These are phyloP conservation scores for Leccinum obscurum DNA, from an alignment of 768 basidiomycete genomes.

Conservation along the genomic window DNA sequence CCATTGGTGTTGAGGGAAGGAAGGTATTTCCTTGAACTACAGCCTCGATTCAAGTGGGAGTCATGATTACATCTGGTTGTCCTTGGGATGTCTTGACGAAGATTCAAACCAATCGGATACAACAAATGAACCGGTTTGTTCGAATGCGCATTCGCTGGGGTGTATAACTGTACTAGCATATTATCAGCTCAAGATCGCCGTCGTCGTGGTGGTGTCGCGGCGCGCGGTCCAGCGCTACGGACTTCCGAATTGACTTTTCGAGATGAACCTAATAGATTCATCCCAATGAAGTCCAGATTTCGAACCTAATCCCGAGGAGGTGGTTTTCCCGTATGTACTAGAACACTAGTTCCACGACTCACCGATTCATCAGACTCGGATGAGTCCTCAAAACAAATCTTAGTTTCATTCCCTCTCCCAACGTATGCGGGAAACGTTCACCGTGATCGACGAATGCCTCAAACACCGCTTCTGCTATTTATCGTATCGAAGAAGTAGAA, in stretches of 20 bases:
- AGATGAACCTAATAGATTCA: not conserved
- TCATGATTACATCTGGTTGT: too few species aligned
- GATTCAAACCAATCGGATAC: too few species aligned
- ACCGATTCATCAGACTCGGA: not conserved
- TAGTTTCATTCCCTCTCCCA: not conserved
- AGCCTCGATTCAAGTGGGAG: too few species aligned
- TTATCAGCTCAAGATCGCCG: not conserved
- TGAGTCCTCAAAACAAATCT: not conserved
- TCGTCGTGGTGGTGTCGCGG: not conserved
- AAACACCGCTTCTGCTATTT: constrained; percentile 75
- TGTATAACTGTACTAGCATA: not conserved
- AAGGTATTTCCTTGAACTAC: too few species aligned
- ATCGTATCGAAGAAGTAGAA: constrained; percentile 56
- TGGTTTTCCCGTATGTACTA: not conserved
- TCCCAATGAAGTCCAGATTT: constrained; percentile 1
- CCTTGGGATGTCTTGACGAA: too few species aligned
- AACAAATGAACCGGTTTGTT: too few species aligned
- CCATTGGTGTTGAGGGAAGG: too few species aligned
- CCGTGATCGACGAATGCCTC: constrained; percentile 57
- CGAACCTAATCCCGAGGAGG: not conserved
- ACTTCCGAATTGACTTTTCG: not conserved
- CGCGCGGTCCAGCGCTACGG: not conserved
- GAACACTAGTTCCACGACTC: not conserved
- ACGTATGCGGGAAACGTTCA: constrained; percentile 15
- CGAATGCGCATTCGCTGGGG: not conserved